phyloP scores from a whole-genome alignment of 2,329 filamentous ascomycete genomes.

The Colletotrichum lupini region DNA sequence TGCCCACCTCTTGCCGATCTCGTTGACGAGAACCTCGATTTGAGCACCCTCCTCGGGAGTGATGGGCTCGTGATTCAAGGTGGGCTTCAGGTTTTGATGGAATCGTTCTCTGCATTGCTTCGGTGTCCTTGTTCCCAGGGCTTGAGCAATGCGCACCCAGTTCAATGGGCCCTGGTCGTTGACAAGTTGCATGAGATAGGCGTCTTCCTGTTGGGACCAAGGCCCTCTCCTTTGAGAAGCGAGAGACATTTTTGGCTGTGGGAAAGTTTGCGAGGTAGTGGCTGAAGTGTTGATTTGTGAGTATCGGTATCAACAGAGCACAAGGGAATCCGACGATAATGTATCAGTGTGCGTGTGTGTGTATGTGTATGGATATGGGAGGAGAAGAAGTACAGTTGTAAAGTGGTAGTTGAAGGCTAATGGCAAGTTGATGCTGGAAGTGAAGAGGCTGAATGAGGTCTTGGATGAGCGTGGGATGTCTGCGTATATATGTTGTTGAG shows the following conservation, averaged over 20 bases:
- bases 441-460: slow-evolving; percentile 3
- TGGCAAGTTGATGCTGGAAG: background rate
- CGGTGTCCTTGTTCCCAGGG: slow-evolving; percentile 81
- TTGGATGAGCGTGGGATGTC: slow-evolving; percentile 21
- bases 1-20: slow-evolving; percentile 90
- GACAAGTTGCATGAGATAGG: slow-evolving; percentile 76
- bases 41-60: slow-evolving; percentile 74
- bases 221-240: slow-evolving; percentile 69
- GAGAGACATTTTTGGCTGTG: background rate
- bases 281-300: background rate
- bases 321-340: background rate
- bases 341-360: background rate
- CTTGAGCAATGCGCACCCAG: slow-evolving; percentile 87
- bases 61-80: slow-evolving; percentile 79
- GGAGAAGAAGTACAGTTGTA: background rate
- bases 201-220: slow-evolving; percentile 84
- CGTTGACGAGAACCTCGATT: slow-evolving; percentile 81
- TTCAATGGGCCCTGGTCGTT: slow-evolving; percentile 79
- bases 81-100: slow-evolving; percentile 90
- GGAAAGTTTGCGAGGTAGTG: background rate
- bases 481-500: slow-evolving; percentile 33
- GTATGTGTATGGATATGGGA: background rate
- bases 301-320: background rate
- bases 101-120: slow-evolving; percentile 97
- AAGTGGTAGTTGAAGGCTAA: background rate